Conservation (phyloP, 805 yeast species). For the Ascoidea asiatica region DNA sequence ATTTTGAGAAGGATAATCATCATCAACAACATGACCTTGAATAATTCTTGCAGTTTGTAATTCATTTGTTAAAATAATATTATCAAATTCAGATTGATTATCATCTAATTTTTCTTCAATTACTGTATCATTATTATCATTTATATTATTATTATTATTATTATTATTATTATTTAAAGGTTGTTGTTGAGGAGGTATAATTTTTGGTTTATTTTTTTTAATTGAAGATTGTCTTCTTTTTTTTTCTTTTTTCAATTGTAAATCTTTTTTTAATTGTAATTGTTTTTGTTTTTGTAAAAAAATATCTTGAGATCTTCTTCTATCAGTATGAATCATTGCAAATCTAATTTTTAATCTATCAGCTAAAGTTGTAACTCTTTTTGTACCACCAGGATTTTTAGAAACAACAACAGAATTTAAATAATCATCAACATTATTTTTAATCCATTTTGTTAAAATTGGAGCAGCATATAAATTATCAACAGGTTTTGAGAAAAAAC, state of each 20-base stretch:
- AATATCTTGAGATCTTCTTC: slow-evolving; percentile 73
- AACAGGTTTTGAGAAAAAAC: slow-evolving; percentile 93
- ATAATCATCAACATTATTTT: slow-evolving; percentile 77
- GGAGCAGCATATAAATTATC: slow-evolving; percentile 96
- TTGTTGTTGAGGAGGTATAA: slow-evolving; percentile 18
- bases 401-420: slow-evolving; percentile 89
- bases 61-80: slow-evolving; percentile 59
- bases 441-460: slow-evolving; percentile 90
- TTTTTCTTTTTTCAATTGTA: slow-evolving; percentile 18
- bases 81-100: slow-evolving; percentile 40
- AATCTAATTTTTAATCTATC: slow-evolving; percentile 90
- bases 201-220: slow-evolving; percentile 29
- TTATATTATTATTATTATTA: background rate
- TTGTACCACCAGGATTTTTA: slow-evolving; percentile 99
- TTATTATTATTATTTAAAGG: slow-evolving; percentile 11
- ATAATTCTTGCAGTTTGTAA: slow-evolving; percentile 94
- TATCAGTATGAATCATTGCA: slow-evolving; percentile 98
- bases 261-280: slow-evolving; percentile 19
- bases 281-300: slow-evolving; percentile 26
- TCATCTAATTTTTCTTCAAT: slow-evolving; percentile 7
- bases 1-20: slow-evolving; percentile 39
- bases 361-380: slow-evolving; percentile 95
- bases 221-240: slow-evolving; percentile 34
- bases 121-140: slow-evolving; percentile 4
- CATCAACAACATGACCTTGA: slow-evolving; percentile 94